Conservation (phyloP, 257 asterid species). For the Nicotiana paniculata region DNA sequence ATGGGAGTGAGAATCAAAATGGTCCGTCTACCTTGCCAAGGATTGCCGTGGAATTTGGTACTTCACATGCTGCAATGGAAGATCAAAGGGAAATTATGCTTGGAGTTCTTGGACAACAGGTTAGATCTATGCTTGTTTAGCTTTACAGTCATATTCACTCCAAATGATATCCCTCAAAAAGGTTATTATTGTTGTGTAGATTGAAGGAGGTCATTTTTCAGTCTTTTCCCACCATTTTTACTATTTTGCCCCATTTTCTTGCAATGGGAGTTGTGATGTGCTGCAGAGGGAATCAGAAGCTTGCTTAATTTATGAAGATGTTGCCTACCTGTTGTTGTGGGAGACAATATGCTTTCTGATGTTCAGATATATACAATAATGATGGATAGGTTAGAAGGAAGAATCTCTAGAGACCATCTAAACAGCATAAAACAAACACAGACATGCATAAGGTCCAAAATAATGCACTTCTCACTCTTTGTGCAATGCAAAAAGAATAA, state of each 20-base stretch:
- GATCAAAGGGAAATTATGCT: slow-evolving; percentile 84
- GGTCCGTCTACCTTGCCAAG: slow-evolving; percentile 52
- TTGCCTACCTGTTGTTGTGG: neutral
- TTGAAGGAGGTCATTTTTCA: neutral
- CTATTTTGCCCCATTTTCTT: neutral
- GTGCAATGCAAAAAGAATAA: neutral
- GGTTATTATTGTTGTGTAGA: neutral
- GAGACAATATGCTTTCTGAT: neutral
- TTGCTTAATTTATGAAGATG: neutral
- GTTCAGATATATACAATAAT: neutral
- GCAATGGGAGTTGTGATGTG: neutral
- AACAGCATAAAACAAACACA: neutral
- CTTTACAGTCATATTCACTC: neutral
- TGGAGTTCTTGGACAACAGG: slow-evolving; percentile 74
- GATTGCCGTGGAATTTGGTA: slow-evolving; percentile 66
- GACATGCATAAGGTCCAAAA: neutral
- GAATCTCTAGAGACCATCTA: neutral
- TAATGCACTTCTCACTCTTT: neutral
- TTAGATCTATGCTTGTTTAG: slow-evolving; percentile 18
- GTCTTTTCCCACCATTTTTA: neutral
- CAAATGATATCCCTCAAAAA: neutral
- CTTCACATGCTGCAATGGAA: slow-evolving; percentile 77
- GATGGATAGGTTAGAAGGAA: neutral
- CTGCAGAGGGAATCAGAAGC: neutral
- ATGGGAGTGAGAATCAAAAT: slow-evolving; percentile 76